Evolutionary conservation across 768 basidiomycete genomes (phyloP).

Genomic region (Lactarius akahatsu): DNA sequence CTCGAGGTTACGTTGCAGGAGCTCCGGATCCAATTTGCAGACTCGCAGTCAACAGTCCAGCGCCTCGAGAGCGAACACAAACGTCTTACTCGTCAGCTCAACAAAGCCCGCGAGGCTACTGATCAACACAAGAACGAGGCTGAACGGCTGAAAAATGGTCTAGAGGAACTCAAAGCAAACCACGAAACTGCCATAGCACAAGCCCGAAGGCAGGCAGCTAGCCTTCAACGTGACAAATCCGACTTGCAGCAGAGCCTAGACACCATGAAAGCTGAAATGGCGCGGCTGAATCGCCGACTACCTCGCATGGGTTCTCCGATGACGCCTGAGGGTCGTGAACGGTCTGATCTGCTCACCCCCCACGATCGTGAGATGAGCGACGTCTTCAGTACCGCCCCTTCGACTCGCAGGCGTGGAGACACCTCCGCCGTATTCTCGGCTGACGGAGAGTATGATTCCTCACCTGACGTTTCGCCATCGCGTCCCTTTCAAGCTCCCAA

Average conservation of each 20-base stretch:
- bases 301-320: slow-evolving; percentile 70
- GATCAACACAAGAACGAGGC: slow-evolving; percentile 88
- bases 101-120: slow-evolving; percentile 65
- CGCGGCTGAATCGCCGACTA: slow-evolving; percentile 59
- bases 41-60: slow-evolving; percentile 61
- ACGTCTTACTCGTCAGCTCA: slow-evolving; percentile 72
- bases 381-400: slow-evolving; percentile 60
- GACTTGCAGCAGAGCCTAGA: slow-evolving; percentile 86
- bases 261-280: slow-evolving; percentile 66
- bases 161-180: slow-evolving; percentile 79
- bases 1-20: slow-evolving; percentile 93
- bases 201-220: slow-evolving; percentile 82
- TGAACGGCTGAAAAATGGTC: slow-evolving; percentile 60
- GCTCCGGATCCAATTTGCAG: slow-evolving; percentile 64
- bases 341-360: slow-evolving; percentile 48
- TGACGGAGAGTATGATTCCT: slow-evolving; percentile 49
- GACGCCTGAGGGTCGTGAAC: slow-evolving; percentile 55
- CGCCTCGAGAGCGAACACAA: slow-evolving; percentile 83
- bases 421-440: slow-evolving; percentile 47
- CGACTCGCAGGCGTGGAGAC: slow-evolving; percentile 56
- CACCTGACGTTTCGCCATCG: slow-evolving; percentile 61
- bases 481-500: slow-evolving; percentile 67
- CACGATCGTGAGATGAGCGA: slow-evolving; percentile 59
- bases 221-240: slow-evolving; percentile 86
- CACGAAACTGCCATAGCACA: slow-evolving; percentile 96